phyloP scores from a whole-genome alignment of 306 rosid genomes.

The Inga leiocalycina region DNA sequence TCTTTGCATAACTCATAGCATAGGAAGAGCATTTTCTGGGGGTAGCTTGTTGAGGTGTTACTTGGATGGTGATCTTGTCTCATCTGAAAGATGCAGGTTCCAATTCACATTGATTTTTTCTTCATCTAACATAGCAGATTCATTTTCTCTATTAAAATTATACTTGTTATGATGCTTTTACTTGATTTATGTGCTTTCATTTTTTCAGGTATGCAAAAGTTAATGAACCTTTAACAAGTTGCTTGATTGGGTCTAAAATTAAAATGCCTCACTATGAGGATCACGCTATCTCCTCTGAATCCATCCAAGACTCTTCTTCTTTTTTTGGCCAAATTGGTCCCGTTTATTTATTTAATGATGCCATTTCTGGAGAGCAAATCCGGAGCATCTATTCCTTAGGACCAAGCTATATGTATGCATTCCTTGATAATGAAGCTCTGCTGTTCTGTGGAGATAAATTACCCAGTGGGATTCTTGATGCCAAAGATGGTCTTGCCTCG shows the following conservation, averaged over 20 bases:
- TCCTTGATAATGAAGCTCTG: constrained; percentile 86
- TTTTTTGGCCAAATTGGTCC: constrained; percentile 97
- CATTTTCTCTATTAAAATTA: constrained; percentile 7
- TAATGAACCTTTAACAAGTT: constrained; percentile 74
- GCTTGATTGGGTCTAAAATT: constrained; percentile 82
- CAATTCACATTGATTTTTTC: constrained; percentile 24
- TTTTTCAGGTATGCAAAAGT: constrained; percentile 88
- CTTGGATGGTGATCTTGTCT: constrained; percentile 86
- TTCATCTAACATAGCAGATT: neutral
- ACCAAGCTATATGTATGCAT: constrained; percentile 96
- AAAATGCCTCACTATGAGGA: constrained; percentile 64
- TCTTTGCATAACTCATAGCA: constrained; percentile 91
- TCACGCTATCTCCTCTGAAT: constrained; percentile 49
- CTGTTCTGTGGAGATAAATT: constrained; percentile 65
- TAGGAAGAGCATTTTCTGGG: constrained; percentile 96
- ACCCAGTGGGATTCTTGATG: constrained; percentile 83
- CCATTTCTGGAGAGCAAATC: constrained; percentile 89
- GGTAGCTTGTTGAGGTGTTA: constrained; percentile 93
- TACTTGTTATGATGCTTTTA: constrained; percentile 10
- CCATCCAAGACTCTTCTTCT: constrained; percentile 70
- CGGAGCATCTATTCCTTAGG: constrained; percentile 88
- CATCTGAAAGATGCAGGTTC: constrained; percentile 98
- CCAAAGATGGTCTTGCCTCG: constrained; percentile 86
- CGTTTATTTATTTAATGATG: constrained; percentile 79
- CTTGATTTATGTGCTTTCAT: constrained; percentile 33